Conservation (phyloP, 2,329 filamentous ascomycete species). For the Alternaria gansuensis region DNA sequence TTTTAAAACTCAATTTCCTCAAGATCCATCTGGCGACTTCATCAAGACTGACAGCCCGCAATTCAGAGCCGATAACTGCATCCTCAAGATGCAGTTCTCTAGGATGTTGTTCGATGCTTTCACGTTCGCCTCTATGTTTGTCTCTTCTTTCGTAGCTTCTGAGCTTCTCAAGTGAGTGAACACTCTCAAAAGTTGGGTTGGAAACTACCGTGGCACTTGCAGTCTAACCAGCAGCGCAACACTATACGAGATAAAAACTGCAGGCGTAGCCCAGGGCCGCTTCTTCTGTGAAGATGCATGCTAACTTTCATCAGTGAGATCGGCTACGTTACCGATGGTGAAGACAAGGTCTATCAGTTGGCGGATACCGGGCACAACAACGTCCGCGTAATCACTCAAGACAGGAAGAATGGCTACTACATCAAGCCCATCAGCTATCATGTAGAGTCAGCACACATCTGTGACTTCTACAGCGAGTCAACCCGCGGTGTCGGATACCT, state of each 20-base stretch:
- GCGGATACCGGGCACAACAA: not conserved
- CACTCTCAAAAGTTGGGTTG: not conserved
- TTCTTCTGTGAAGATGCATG: not conserved
- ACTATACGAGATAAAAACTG: not conserved
- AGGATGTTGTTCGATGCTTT: not conserved
- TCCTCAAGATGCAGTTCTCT: not conserved
- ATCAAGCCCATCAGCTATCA: slow-evolving; percentile 12
- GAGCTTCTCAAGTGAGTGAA: not conserved
- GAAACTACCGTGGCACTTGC: not conserved
- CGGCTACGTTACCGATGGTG: slow-evolving; percentile 10
- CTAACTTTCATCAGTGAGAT: not conserved
- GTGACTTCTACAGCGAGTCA: slow-evolving; percentile 20
- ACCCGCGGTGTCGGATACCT: slow-evolving; percentile 13
- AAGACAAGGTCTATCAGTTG: slow-evolving; percentile 15
- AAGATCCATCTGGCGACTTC: not conserved
- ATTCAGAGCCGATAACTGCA: not conserved
- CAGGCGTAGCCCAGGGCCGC: not conserved
- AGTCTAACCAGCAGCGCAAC: not conserved
- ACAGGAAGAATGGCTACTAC: slow-evolving; percentile 13
- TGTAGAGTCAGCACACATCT: slow-evolving; percentile 5
- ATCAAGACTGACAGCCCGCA: not conserved
- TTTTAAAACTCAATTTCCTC: not conserved
- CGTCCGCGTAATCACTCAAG: slow-evolving; percentile 8
- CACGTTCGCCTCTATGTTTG: not conserved
- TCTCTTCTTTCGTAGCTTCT: not conserved